Percentiles rank a stretch among this genome's conserved stretches.
Conservation (phyloP, 1,284 basidiomycete species). For the Fomitopsis betulina region DNA sequence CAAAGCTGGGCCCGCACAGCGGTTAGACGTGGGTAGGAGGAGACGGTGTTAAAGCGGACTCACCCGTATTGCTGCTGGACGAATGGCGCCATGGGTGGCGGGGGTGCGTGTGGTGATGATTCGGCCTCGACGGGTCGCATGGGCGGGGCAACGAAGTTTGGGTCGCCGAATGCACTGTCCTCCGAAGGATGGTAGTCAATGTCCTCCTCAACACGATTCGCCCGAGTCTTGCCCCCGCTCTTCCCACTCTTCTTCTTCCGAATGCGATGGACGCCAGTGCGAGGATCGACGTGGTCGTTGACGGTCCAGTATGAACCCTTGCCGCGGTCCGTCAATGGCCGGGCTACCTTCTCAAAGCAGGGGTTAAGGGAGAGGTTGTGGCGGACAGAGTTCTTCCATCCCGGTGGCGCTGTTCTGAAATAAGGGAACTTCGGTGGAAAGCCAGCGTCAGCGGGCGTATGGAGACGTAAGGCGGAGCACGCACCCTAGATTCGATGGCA, state of each 20-base stretch:
- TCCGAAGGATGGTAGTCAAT: slow-evolving; percentile 54
- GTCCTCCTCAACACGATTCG: slow-evolving; percentile 30
- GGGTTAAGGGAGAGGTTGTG: slow-evolving; percentile 93
- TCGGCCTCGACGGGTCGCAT: slow-evolving; percentile 55
- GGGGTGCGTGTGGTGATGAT: slow-evolving; percentile 52
- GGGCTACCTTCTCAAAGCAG: slow-evolving; percentile 88
- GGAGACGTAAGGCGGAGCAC: slow-evolving; percentile 22
- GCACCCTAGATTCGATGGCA: slow-evolving; percentile 78
- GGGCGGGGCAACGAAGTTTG: slow-evolving; percentile 47
- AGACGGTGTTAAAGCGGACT: slow-evolving; percentile 17
- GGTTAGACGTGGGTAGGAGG: background rate
- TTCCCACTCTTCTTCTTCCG: slow-evolving; percentile 73
- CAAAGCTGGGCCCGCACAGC: background rate
- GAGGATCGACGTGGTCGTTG: slow-evolving; percentile 81
- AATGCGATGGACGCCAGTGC: slow-evolving; percentile 78
- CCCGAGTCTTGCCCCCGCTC: slow-evolving; percentile 41
- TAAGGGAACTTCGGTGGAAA: slow-evolving; percentile 63
- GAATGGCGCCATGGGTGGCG: slow-evolving; percentile 19
- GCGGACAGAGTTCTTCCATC: slow-evolving; percentile 93
- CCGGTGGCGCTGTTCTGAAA: slow-evolving; percentile 74
- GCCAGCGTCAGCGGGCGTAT: background rate
- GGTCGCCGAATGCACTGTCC: slow-evolving; percentile 42
- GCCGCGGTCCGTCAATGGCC: slow-evolving; percentile 83
- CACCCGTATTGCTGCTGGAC: slow-evolving; percentile 26
- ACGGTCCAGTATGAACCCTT: slow-evolving; percentile 88